These are phyloP conservation scores for Asterophora lycoperdoides DNA, from an alignment of 768 basidiomycete species.

Conservation along the genomic window DNA sequence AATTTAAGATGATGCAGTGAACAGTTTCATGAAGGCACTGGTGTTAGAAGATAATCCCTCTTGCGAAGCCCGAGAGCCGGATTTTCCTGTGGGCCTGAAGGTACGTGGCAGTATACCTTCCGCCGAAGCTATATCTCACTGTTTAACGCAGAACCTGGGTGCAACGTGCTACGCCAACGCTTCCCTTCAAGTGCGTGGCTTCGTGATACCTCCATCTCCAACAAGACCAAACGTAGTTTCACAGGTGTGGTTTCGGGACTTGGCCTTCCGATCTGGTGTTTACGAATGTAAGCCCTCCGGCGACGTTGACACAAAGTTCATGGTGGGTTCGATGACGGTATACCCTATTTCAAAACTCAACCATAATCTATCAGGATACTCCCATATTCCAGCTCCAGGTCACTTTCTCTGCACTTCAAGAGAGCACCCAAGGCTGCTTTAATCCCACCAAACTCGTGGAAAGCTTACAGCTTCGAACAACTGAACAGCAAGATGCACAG, in stretches of 20 bases:
- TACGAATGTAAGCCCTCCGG: slow-evolving; percentile 67
- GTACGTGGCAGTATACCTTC: slow-evolving; percentile 33
- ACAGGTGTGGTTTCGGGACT: slow-evolving; percentile 90
- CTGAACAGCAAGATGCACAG: slow-evolving; percentile 95
- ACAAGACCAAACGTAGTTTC: slow-evolving; percentile 3
- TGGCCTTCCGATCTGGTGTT: slow-evolving; percentile 77
- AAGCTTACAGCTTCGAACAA: slow-evolving; percentile 72
- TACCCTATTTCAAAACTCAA: slow-evolving; percentile 1
- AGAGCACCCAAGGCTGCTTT: slow-evolving; percentile 62
- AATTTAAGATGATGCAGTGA: slow-evolving; percentile 43
- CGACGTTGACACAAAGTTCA: slow-evolving; percentile 41
- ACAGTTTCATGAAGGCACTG: slow-evolving; percentile 47
- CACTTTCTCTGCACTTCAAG: slow-evolving; percentile 83
- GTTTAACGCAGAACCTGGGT: slow-evolving; percentile 73
- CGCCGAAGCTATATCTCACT: slow-evolving; percentile 1
- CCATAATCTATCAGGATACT: slow-evolving; percentile 47
- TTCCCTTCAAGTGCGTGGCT: slow-evolving; percentile 68
- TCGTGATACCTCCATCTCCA: not conserved
- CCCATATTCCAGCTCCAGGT: slow-evolving; percentile 76
- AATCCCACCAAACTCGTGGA: slow-evolving; percentile 85
- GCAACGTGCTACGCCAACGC: slow-evolving; percentile 98
- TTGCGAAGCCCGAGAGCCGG: slow-evolving; percentile 42
- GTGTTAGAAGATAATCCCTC: slow-evolving; percentile 56
- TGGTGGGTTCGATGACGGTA: slow-evolving; percentile 21
- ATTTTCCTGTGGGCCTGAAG: slow-evolving; percentile 73